A percentile compares a stretch with the other conserved stretches of the same genome.
These are phyloP conservation scores for Nemania bipapillata DNA, from an alignment of 2,329 filamentous ascomycete species.

Conservation along the genomic window DNA sequence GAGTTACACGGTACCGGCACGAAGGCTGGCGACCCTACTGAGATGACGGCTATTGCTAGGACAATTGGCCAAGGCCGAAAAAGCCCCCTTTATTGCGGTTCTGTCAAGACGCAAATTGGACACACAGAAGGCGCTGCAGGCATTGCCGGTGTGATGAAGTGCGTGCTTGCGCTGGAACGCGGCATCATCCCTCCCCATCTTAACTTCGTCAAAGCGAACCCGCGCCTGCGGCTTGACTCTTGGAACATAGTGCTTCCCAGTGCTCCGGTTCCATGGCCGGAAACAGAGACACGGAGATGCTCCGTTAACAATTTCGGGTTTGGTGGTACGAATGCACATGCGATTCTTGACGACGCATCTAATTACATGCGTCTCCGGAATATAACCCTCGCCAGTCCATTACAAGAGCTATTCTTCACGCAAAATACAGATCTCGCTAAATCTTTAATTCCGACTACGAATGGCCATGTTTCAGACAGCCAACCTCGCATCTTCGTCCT, in stretches of 20 bases:
- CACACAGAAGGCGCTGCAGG: slow-evolving; percentile 45
- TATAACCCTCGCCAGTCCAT: neutral
- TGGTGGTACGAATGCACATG: slow-evolving; percentile 20
- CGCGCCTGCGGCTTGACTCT: slow-evolving; percentile 41
- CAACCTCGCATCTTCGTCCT: slow-evolving; percentile 20
- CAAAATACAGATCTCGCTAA: neutral
- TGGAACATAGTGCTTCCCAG: slow-evolving; percentile 42
- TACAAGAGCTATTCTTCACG: slow-evolving; percentile 12
- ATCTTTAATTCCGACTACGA: slow-evolving; percentile 24
- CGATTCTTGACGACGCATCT: slow-evolving; percentile 24
- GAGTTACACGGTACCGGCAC: slow-evolving; percentile 55
- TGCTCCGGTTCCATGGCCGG: slow-evolving; percentile 9
- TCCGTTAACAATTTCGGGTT: slow-evolving; percentile 25
- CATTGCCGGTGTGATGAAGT: slow-evolving; percentile 50
- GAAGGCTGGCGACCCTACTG: slow-evolving; percentile 55
- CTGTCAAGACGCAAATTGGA: slow-evolving; percentile 44
- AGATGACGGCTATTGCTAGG: slow-evolving; percentile 52
- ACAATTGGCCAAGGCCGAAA: slow-evolving; percentile 43
- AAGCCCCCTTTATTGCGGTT: slow-evolving; percentile 43
- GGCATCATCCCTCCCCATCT: slow-evolving; percentile 48
- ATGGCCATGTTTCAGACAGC: neutral
- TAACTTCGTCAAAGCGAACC: slow-evolving; percentile 45
- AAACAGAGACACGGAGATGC: neutral
- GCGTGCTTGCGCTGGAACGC: slow-evolving; percentile 47
- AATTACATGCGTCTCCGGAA: slow-evolving; percentile 22